Evolutionary conservation across 2,329 filamentous ascomycete species (phyloP), one percentile per base, ranked within the genome.

Genomic region (Aspergillus fijiensis): DNA sequence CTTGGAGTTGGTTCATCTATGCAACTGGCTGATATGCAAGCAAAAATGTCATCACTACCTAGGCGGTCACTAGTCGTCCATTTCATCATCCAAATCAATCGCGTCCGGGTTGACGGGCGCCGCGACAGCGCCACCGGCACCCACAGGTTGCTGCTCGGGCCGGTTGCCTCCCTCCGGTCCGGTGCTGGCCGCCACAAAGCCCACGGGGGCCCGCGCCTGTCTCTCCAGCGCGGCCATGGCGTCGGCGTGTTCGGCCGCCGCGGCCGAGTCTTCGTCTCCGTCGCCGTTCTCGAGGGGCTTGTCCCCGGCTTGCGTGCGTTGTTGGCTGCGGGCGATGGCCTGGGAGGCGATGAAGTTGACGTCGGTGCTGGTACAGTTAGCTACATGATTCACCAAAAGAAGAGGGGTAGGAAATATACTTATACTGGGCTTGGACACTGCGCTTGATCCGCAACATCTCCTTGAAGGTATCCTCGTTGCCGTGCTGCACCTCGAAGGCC

Each of bases 401-500:
- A 42, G 50, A 52, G 2, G 4, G n/a, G 45, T 7, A 27, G 27
- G 51, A 50, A 45, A 78, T 81, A 72, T 83, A 86, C 84, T 98
- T 98, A 83, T 96, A 99, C 79, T 97, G 91, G 56, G 95, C 94
- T 77, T 97, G 92, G 12, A 99, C 95, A 76, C 92, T 96, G 74
- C 95, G 84, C 83, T 98, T 99, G 82, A 99, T 92, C 31, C 95
- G 89, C 63, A 98, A 83, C 95, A 99, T 99, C 75, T 99, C 95
- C 81, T 96, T 97, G 84, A 96, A 99, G 0, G 96, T 99, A 75
- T 99, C 95, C 76, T 99, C 96, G 78, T 99, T 99, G 65, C 95
- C 95, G 72, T 99, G 95, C 74, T 96, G 90, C 23, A 98, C 92
- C 77, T 99, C 96, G 76, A 99, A 99, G 57, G 88, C 84, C 77